Evolutionary conservation across 371 early-diverging fungal genomes (phyloP).

Genomic region (Chytridiales sp.): DNA sequence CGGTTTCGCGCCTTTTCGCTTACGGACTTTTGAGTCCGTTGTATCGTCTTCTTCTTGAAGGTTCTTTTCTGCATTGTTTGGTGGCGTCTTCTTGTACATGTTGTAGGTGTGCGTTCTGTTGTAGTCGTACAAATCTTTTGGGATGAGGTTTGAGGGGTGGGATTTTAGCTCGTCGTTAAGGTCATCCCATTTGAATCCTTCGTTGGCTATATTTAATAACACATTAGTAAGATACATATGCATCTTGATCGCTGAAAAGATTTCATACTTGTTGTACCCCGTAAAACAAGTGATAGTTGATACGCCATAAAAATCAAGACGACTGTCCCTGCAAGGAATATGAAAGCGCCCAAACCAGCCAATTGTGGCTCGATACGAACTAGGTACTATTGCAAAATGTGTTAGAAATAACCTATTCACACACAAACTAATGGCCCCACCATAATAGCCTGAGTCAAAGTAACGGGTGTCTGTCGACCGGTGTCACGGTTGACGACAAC

Average conservation of each 20-base stretch:
- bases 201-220: conserved; percentile 40
- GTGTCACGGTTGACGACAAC: conserved; percentile 18
- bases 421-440: conserved; percentile 12
- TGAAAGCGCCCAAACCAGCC: conserved; percentile 41
- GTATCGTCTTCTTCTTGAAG: neutral
- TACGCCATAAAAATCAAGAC: conserved; percentile 39
- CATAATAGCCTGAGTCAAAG: conserved; percentile 21
- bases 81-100: too few species aligned
- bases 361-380: conserved; percentile 13
- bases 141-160: conserved; percentile 23
- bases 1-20: conserved; percentile 2
- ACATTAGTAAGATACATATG: neutral
- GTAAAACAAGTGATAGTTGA: conserved; percentile 36
- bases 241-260: neutral
- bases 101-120: too few species aligned
- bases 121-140: conserved; percentile 21
- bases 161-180: conserved; percentile 35
- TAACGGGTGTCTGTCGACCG: conserved; percentile 11
- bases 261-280: conserved; percentile 42
- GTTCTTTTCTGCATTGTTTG: conserved; percentile 23
- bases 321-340: conserved; percentile 36
- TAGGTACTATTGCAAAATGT: neutral
- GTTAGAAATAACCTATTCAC: conserved; percentile 8
- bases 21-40: neutral
- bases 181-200: conserved; percentile 54